Evolutionary conservation across 176 grass and related monocot genomes (phyloP), one percentile per base, ranked within the genome.

Genomic region (Avena sativa): DNA sequence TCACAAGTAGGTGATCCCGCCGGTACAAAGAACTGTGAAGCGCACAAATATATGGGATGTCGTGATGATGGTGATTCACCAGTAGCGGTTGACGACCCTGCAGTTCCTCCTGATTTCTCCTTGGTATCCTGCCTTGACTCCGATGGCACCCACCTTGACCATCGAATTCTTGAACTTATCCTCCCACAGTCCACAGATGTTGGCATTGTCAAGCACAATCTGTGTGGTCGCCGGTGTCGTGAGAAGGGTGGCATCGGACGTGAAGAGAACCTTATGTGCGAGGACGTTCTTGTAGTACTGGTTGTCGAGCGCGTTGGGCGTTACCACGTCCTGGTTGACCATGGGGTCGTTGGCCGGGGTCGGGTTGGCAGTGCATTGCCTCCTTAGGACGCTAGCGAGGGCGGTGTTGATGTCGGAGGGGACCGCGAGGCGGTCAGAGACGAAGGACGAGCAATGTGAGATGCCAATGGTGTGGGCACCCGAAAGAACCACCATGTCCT

Each of bases 101-200:
- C 38, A 46, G 69, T 46, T 71, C 69, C 19, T 71, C 38, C 69
- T 71, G 38, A 71, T 71, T 43, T 71, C 38, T 9, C 69, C 69
- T 43, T 71, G 38, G 38, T 20, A 3, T 12, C 19, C 38, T 19
- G 69, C 46, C 69, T 71, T 71, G 8, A 71, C 19, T 21, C 20
- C 4, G 4, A 71, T 68, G 30, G 30, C 65, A 17, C 30, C 65
- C 65, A 68, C 38, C 65, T 68, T 68, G 7, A 68, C 65, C 30
- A 68, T 36, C 0, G 65, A 15, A 7, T 68, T 68, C 13, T 38
- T 38, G 15, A 68, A 68, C 65, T 38, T 68, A 6, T 15, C 65
- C 30, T 68, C 65, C 65, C 65, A 68, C 6, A 9, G 30, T 32
- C 28, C 65, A 1, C 30, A 30, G 28, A 68, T 68, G 14, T 68